Conservation (phyloP, 257 asterid species). For the Ilex asprella region DNA sequence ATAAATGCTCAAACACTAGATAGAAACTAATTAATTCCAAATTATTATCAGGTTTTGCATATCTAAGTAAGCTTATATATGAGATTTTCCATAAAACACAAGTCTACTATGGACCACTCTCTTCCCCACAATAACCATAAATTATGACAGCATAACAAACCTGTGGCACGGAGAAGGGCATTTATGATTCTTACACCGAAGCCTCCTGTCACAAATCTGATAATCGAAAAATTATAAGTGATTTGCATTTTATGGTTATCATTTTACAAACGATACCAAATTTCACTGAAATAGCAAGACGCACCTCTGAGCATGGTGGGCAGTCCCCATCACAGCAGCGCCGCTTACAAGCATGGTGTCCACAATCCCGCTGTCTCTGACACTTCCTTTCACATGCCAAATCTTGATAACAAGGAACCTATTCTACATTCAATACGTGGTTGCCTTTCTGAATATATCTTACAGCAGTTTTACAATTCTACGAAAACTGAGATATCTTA, state of each 20-base stretch:
- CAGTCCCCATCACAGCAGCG: constrained; percentile 97
- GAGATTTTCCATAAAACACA: too few species aligned
- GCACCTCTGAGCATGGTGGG: constrained; percentile 92
- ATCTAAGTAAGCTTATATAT: neutral
- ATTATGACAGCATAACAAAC: constrained; percentile 26
- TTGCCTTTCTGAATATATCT: constrained; percentile 7
- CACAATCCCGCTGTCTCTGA: constrained; percentile 70
- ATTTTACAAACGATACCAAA: neutral
- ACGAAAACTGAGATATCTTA: neutral
- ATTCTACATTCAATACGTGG: constrained; percentile 43
- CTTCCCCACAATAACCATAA: neutral
- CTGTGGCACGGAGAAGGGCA: constrained; percentile 97
- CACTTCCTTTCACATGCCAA: constrained; percentile 95
- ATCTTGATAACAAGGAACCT: constrained; percentile 94
- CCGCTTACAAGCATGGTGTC: constrained; percentile 85
- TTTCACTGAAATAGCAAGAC: constrained; percentile 3
- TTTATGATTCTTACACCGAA: constrained; percentile 93
- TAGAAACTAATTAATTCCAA: too few species aligned
- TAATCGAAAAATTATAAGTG: constrained; percentile 7
- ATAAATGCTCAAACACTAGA: too few species aligned
- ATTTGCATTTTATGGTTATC: constrained; percentile 3
- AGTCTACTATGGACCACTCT: constrained; percentile 5
- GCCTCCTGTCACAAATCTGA: constrained; percentile 90
- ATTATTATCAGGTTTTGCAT: too few species aligned
- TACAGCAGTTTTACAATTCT: neutral